These are phyloP conservation scores for Pistacia vera DNA, from an alignment of 345 rosid species.

Conservation along the genomic window DNA sequence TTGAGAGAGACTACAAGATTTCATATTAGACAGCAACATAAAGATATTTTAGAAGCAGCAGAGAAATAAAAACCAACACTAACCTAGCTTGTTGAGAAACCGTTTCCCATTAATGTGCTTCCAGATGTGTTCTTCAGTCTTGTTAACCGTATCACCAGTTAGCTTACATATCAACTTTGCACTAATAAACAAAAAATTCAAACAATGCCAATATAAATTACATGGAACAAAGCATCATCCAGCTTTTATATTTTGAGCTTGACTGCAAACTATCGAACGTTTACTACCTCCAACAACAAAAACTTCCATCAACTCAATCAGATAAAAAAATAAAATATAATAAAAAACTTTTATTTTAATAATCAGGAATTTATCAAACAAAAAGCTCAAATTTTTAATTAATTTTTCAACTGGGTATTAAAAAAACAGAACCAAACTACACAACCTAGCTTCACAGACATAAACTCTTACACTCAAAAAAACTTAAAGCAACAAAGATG, in stretches of 20 bases:
- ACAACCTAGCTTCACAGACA: neutral
- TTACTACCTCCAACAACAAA: neutral
- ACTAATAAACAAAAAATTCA: slow-evolving; percentile 38
- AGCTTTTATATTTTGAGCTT: neutral
- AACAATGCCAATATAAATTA: slow-evolving; percentile 8
- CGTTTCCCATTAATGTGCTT: slow-evolving; percentile 83
- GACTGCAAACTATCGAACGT: neutral
- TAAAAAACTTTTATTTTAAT: neutral
- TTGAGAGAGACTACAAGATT: neutral
- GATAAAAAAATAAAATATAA: neutral
- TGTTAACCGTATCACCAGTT: slow-evolving; percentile 84
- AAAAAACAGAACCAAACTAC: neutral
- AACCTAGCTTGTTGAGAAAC: slow-evolving; percentile 86
- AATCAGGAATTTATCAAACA: neutral
- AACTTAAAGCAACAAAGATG: neutral
- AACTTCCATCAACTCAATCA: neutral
- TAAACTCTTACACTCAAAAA: neutral
- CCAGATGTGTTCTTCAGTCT: slow-evolving; percentile 90
- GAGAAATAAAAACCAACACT: slow-evolving; percentile 4
- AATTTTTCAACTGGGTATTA: neutral
- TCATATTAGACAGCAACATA: neutral
- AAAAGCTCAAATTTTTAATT: neutral
- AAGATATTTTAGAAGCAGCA: neutral
- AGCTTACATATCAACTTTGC: slow-evolving; percentile 84
- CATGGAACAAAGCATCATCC: neutral